These are phyloP conservation scores for Paramecium caudatum DNA, from an alignment of 73 alveolate genomes.

Conservation along the genomic window DNA sequence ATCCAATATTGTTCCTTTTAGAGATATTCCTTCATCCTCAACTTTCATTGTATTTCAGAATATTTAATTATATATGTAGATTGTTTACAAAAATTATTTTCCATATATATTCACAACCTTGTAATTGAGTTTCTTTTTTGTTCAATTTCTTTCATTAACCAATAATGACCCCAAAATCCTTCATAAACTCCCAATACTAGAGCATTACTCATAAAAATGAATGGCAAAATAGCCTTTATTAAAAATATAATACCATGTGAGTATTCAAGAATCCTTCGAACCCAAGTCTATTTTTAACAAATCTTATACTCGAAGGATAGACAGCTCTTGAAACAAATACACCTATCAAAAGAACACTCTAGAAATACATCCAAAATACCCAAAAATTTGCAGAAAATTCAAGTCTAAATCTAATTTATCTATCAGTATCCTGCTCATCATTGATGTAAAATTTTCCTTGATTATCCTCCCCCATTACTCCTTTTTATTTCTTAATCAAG, in stretches of 20 bases:
- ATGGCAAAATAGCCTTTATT: conserved; percentile 16
- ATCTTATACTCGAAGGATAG: conserved; percentile 32
- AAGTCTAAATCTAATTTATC: neutral
- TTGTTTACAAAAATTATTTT: no score
- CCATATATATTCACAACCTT: conserved; percentile 2
- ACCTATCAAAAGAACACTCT: neutral
- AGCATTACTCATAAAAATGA: conserved; percentile 16
- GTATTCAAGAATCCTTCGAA: conserved; percentile 15
- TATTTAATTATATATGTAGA: neutral
- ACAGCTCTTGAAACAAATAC: conserved; percentile 23
- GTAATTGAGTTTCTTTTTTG: neutral
- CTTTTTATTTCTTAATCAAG: conserved; percentile 35
- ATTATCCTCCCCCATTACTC: neutral
- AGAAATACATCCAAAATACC: neutral
- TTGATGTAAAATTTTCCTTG: neutral
- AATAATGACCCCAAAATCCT: conserved; percentile 31
- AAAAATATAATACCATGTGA: conserved; percentile 10
- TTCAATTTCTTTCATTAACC: conserved; percentile 21
- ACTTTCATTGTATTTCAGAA: conserved; percentile 30
- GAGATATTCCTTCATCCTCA: conserved; percentile 45
- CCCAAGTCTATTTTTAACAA: neutral
- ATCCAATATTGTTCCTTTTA: conserved; percentile 30
- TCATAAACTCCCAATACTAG: conserved; percentile 41
- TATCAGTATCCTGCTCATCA: conserved; percentile 48
- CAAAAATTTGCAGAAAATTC: conserved; percentile 39